A percentile compares a stretch with the other conserved stretches of the same genome.
phyloP scores from a whole-genome alignment of 306 rosid genomes.

The Pueraria montana region DNA sequence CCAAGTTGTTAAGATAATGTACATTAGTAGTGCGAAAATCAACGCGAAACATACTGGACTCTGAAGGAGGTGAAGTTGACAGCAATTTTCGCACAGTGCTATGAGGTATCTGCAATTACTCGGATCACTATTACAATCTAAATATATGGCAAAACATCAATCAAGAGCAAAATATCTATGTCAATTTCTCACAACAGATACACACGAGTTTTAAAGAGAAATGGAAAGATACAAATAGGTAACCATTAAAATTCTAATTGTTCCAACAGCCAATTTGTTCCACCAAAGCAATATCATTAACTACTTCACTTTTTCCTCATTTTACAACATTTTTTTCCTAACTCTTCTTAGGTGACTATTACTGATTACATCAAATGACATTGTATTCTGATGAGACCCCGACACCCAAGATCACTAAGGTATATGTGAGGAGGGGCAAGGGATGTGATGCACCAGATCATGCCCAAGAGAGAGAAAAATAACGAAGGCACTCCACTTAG shows the following conservation, averaged over 20 bases:
- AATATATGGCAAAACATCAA: constrained; percentile 39
- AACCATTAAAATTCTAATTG: neutral
- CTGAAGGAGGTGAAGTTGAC: constrained; percentile 85
- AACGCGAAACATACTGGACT: constrained; percentile 82
- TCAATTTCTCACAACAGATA: constrained; percentile 19
- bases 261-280: constrained; percentile 33
- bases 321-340: neutral
- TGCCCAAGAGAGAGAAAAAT: neutral
- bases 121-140: constrained; percentile 39
- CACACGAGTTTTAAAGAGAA: constrained; percentile 23
- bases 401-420: neutral
- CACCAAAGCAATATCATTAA: constrained; percentile 25
- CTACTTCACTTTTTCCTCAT: neutral
- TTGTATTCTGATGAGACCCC: neutral
- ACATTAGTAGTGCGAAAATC: constrained; percentile 92
- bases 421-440: neutral
- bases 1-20: constrained; percentile 92
- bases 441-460: neutral
- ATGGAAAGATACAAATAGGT: constrained; percentile 1
- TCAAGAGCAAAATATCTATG: constrained; percentile 20
- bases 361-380: constrained; percentile 12
- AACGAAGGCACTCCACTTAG: neutral
- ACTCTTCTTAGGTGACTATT: constrained; percentile 11
- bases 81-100: constrained; percentile 72
- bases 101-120: constrained; percentile 79